Evolutionary conservation across 208 protist species (phyloP), one percentile per base, ranked within the genome.

Genomic region (Crithidia fasciculata): DNA sequence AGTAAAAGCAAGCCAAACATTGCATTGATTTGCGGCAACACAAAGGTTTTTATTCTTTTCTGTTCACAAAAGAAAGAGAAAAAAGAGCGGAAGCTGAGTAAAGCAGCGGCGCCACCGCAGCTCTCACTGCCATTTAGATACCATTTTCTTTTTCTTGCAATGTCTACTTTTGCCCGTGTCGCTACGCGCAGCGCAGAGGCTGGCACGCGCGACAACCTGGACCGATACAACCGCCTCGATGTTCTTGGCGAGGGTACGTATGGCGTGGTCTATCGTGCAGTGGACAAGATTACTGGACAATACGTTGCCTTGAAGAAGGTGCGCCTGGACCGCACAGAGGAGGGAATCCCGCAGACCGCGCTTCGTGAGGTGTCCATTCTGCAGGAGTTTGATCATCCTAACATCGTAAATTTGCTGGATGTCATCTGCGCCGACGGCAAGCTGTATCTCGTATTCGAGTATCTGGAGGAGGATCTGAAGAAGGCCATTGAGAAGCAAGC

Each of bases 251-350:
- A 98, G 76, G 96, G 96, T 54, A 98, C 96, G 0, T 98, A 97
- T 69, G 96, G 96, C 13, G 91, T 98, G 28, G 95, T 98, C 8
- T 97, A 95, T 75, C 84, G 85, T n/a, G 94, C 94, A 9, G 78
- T 94, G 28, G 95, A 98, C 73, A 88, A 81, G 19, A 75, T 79
- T 28, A 97, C 85, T 9, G 89, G 88, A 0, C 82, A 91, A 53
- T 84, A 98, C 50, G 95, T 99, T 5, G 99, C 99, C 0, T 69
- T 99, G 8, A 99, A 99, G 77, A 99, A 99, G 67, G 98, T 99
- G 41, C 87, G 97, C 37, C 76, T 99, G 2, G 97, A 99, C 69
- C 87, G 93, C 28, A 97, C 98, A n/a, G 98, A 99, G 62, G 99
- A 99, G 60, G 98, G 98, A 10, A 98, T 99, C 58, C 98, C 98